phyloP scores from a whole-genome alignment of 768 basidiomycete species.

The Suillus luteus region DNA sequence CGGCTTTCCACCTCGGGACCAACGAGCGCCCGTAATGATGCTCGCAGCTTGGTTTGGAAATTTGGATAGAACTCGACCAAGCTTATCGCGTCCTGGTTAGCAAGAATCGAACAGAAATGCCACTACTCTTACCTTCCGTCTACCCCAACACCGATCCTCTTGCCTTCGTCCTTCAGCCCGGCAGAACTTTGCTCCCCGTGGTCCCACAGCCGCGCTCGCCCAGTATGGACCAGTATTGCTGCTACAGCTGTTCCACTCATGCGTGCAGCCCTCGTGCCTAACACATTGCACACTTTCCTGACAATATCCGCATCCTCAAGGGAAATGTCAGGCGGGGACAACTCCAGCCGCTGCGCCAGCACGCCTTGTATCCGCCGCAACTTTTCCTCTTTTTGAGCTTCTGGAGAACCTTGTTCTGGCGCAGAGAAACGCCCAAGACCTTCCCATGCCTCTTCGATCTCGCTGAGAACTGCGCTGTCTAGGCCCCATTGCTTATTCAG shows the following conservation, averaged over 20 bases:
- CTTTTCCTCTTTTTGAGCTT: constrained; percentile 28
- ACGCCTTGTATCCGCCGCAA: constrained; percentile 60
- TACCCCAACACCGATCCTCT: constrained; percentile 78
- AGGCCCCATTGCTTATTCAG: constrained; percentile 93
- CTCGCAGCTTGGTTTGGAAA: constrained; percentile 75
- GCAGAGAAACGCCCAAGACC: constrained; percentile 38
- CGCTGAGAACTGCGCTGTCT: constrained; percentile 91
- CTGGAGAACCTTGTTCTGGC: constrained; percentile 17
- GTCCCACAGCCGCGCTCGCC: constrained; percentile 56
- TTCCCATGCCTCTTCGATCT: constrained; percentile 77
- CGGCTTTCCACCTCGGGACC: constrained; percentile 79
- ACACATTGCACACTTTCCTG: constrained; percentile 74
- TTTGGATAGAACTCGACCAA: constrained; percentile 91
- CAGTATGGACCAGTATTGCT: constrained; percentile 81
- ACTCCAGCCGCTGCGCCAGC: constrained; percentile 58
- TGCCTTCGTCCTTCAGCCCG: constrained; percentile 38
- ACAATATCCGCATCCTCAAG: constrained; percentile 74
- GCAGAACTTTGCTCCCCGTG: constrained; percentile 27
- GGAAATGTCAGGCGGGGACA: constrained; percentile 46
- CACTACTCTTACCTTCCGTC: constrained; percentile 75
- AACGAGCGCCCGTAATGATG: constrained; percentile 72
- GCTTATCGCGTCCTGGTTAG: constrained; percentile 40
- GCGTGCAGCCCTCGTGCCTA: constrained; percentile 79
- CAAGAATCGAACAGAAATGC: background rate
- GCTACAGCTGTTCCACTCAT: constrained; percentile 89